These are phyloP conservation scores for Lactifluus echinatus DNA, from an alignment of 768 basidiomycete genomes.

Conservation along the genomic window DNA sequence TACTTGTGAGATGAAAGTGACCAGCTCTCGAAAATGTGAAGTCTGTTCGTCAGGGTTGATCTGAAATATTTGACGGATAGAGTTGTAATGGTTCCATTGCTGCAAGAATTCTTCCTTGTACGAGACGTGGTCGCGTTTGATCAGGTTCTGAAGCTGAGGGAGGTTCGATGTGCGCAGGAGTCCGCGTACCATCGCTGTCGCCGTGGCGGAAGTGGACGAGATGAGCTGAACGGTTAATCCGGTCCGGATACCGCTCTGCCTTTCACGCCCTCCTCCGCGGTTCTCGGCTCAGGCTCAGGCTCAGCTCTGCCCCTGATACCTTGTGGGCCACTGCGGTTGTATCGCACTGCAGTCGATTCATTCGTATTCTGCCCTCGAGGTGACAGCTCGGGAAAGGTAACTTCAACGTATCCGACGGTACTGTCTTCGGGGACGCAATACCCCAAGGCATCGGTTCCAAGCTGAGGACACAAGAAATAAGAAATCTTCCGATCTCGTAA, in stretches of 20 bases:
- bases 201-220: neutral
- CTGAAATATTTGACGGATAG: slow-evolving; percentile 76
- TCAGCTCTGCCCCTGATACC: no score
- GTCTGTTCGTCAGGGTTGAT: slow-evolving; percentile 80
- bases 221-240: neutral
- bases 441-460: no score
- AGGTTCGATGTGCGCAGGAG: slow-evolving; percentile 80
- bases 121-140: slow-evolving; percentile 83
- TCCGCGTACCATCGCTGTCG: slow-evolving; percentile 45
- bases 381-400: no score
- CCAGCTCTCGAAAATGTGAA: slow-evolving; percentile 75
- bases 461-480: no score
- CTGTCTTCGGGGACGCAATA: no score
- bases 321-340: no score
- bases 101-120: slow-evolving; percentile 95
- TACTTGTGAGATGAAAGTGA: slow-evolving; percentile 86
- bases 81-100: slow-evolving; percentile 94
- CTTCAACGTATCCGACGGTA: no score
- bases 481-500: no score
- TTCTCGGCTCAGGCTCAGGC: no score
- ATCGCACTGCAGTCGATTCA: no score
- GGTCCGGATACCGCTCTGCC: neutral
- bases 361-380: no score
- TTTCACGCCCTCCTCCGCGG: no score
- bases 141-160: slow-evolving; percentile 92